Evolutionary conservation across 352 stramenopile genomes (phyloP).

Genomic region (Phytopythium vexans): DNA sequence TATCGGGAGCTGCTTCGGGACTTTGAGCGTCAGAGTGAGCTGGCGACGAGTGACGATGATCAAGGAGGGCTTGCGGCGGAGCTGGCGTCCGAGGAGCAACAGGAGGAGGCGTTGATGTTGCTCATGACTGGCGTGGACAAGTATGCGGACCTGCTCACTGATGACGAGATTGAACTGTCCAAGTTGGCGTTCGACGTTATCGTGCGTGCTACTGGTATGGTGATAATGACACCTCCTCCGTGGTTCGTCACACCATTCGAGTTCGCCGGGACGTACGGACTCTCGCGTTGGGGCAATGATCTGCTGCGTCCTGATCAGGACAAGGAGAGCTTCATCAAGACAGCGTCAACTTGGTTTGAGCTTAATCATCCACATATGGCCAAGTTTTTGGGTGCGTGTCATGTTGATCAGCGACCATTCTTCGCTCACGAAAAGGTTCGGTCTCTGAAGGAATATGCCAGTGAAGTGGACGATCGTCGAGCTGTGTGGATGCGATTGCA

Average conservation of each 20-base stretch:
- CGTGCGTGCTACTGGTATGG: too few relatives aligned
- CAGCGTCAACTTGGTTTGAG: too few relatives aligned
- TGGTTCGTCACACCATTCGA: background rate
- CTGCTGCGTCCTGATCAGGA: too few relatives aligned
- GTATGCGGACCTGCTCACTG: background rate
- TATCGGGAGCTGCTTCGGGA: background rate
- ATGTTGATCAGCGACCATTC: background rate
- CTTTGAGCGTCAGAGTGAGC: background rate
- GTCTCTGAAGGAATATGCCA: background rate
- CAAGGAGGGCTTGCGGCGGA: background rate
- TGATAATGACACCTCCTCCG: background rate
- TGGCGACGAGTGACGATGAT: background rate
- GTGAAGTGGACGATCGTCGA: background rate
- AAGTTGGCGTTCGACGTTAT: background rate
- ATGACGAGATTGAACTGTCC: background rate
- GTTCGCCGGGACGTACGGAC: background rate
- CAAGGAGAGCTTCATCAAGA: too few relatives aligned
- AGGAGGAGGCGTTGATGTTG: slow-evolving; percentile 1
- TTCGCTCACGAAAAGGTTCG: background rate
- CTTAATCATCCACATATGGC: too few relatives aligned
- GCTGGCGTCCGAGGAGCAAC: background rate
- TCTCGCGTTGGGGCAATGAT: background rate
- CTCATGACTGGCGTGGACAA: background rate
- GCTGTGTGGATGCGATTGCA: background rate
- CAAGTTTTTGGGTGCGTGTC: too few relatives aligned